Conservation (phyloP, 768 basidiomycete species). For the Termitomyces sp. region DNA sequence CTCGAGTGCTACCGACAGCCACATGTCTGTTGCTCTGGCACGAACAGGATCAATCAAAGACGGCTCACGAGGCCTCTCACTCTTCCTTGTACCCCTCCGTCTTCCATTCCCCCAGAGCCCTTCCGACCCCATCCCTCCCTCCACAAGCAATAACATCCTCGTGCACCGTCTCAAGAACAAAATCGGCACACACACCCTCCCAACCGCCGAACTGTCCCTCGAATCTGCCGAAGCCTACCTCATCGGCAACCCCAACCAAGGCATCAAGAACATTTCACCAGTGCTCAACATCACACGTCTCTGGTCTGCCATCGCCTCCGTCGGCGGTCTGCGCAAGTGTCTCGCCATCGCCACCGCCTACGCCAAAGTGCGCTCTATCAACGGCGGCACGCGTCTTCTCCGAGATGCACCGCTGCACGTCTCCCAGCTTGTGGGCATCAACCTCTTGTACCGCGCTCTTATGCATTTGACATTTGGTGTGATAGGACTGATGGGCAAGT, state of each 20-base stretch:
- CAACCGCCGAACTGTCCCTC: slow-evolving; percentile 73
- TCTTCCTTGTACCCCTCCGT: slow-evolving; percentile 70
- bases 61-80: slow-evolving; percentile 67
- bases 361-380: slow-evolving; percentile 55
- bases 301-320: slow-evolving; percentile 55
- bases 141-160: slow-evolving; percentile 61
- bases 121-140: slow-evolving; percentile 36
- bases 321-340: slow-evolving; percentile 58
- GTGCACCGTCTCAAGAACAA: slow-evolving; percentile 79
- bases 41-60: slow-evolving; percentile 55
- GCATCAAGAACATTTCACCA: slow-evolving; percentile 64
- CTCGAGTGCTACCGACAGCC: slow-evolving; percentile 76
- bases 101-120: slow-evolving; percentile 47
- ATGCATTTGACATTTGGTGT: slow-evolving; percentile 62
- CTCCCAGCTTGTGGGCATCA: slow-evolving; percentile 57
- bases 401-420: slow-evolving; percentile 60
- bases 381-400: slow-evolving; percentile 47
- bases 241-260: slow-evolving; percentile 54
- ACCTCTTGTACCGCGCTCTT: slow-evolving; percentile 63
- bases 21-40: slow-evolving; percentile 70
- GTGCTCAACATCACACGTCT: slow-evolving; percentile 78
- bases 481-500: slow-evolving; percentile 55
- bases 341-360: slow-evolving; percentile 66
- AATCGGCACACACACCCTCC: slow-evolving; percentile 69
- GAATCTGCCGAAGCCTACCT: slow-evolving; percentile 59